These are phyloP conservation scores for Astrocystis sublimbata DNA, from an alignment of 495 filamentous ascomycete species.

Conservation along the genomic window DNA sequence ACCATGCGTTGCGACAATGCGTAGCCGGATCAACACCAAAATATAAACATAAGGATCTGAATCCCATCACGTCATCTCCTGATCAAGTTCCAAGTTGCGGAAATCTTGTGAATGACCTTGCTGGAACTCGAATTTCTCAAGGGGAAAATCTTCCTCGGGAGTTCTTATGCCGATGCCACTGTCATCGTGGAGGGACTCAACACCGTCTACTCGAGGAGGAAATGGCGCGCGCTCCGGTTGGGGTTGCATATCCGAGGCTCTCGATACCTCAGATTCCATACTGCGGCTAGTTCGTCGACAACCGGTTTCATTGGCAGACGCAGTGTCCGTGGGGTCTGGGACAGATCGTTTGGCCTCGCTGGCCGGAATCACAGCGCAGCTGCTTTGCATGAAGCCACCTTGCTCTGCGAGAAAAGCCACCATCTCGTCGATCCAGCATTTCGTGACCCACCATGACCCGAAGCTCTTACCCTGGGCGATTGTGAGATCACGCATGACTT, in stretches of 20 bases:
- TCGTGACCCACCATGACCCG: slow-evolving; percentile 97
- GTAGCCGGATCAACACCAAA: neutral
- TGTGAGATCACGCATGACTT: slow-evolving; percentile 76
- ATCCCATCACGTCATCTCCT: slow-evolving; percentile 4
- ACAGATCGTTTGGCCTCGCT: slow-evolving; percentile 30
- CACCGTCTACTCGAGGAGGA: slow-evolving; percentile 34
- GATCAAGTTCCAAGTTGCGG: slow-evolving; percentile 11
- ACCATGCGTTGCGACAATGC: neutral
- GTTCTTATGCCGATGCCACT: slow-evolving; percentile 69
- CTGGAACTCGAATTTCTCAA: slow-evolving; percentile 53
- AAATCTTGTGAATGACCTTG: slow-evolving; percentile 15
- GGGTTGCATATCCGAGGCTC: slow-evolving; percentile 40
- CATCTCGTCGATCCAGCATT: slow-evolving; percentile 97
- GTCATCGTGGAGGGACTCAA: slow-evolving; percentile 52
- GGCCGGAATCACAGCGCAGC: slow-evolving; percentile 13
- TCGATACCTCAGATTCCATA: slow-evolving; percentile 41
- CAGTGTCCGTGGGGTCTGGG: slow-evolving; percentile 13
- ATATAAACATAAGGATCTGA: neutral
- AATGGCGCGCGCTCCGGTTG: slow-evolving; percentile 48
- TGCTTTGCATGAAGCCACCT: slow-evolving; percentile 81
- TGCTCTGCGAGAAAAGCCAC: slow-evolving; percentile 86
- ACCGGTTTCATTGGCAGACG: slow-evolving; percentile 34
- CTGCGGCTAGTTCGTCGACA: slow-evolving; percentile 48
- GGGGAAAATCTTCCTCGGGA: slow-evolving; percentile 58
- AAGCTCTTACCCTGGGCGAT: slow-evolving; percentile 82